Percentiles rank a stretch among this genome's conserved stretches.
Evolutionary conservation across 805 yeast species (phyloP).

Genomic region (Pichia ethanolica): DNA sequence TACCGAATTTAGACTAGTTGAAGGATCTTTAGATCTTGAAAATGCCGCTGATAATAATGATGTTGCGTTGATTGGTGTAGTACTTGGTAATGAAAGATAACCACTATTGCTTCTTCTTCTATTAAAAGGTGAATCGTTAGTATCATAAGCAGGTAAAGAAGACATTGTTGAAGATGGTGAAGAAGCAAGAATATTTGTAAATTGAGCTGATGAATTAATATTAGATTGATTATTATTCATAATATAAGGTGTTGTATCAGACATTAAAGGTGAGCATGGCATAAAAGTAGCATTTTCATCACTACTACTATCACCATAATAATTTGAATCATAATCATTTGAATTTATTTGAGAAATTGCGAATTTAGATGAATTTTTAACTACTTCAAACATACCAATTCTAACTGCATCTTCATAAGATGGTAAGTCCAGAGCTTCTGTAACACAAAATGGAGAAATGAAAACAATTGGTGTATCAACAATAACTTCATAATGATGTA

Average conservation of each 20-base stretch:
- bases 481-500: constrained; percentile 74
- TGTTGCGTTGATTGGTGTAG: background rate
- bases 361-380: constrained; percentile 6
- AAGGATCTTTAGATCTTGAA: constrained; percentile 2
- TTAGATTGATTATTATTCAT: constrained; percentile 8
- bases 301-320: constrained; percentile 2
- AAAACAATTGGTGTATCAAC: constrained; percentile 68
- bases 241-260: constrained; percentile 16
- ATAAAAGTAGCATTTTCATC: constrained; percentile 36
- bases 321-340: background rate
- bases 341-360: constrained; percentile 1
- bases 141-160: background rate
- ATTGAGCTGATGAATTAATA: constrained; percentile 21
- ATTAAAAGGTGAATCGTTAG: background rate
- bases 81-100: background rate
- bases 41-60: constrained; percentile 8
- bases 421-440: constrained; percentile 31
- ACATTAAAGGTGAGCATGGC: constrained; percentile 39
- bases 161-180: background rate
- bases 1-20: constrained; percentile 1
- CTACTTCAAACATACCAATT: constrained; percentile 14
- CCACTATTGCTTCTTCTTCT: constrained; percentile 2
- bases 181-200: constrained; percentile 14
- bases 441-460: constrained; percentile 34
- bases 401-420: constrained; percentile 30